phyloP scores from a whole-genome alignment of 1,284 basidiomycete species.

The Xerocomus amazonicus region DNA sequence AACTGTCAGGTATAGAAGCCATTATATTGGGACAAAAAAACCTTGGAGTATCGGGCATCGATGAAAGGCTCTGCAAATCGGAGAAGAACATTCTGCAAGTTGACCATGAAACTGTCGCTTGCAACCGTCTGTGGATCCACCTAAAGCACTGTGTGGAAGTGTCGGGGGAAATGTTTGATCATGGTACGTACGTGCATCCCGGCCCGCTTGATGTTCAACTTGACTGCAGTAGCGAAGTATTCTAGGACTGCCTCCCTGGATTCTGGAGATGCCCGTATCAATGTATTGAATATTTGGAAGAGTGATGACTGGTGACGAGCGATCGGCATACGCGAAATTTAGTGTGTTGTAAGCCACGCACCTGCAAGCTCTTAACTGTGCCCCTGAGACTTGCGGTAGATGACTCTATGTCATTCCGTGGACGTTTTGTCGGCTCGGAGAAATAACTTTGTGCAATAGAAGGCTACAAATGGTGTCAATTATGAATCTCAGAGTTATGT shows the following conservation, averaged over 20 bases:
- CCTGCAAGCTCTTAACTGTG: constrained; percentile 80
- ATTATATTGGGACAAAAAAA: constrained; percentile 27
- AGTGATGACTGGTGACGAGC: constrained; percentile 55
- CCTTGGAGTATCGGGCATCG: constrained; percentile 89
- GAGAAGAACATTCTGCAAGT: constrained; percentile 79
- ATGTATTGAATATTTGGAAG: constrained; percentile 85
- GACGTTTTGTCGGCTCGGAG: constrained; percentile 76
- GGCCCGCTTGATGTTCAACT: constrained; percentile 80
- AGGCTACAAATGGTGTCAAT: constrained; percentile 50
- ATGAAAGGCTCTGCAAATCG: constrained; percentile 97
- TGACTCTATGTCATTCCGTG: constrained; percentile 74
- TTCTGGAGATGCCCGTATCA: constrained; percentile 80
- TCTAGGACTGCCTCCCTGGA: constrained; percentile 83
- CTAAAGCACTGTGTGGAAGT: constrained; percentile 32
- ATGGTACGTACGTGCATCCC: constrained; percentile 71
- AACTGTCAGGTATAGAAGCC: constrained; percentile 11
- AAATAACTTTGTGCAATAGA: constrained; percentile 78
- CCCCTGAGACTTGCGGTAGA: constrained; percentile 80
- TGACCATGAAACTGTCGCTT: constrained; percentile 92
- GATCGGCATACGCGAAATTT: constrained; percentile 4
- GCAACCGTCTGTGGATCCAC: constrained; percentile 85
- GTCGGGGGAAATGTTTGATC: not conserved
- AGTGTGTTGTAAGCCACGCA: constrained; percentile 25
- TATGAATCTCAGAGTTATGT: not conserved
- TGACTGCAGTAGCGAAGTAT: constrained; percentile 75